Percentiles rank a stretch among this genome's conserved stretches.
Evolutionary conservation across 1,139 yeast species (phyloP).

Genomic region (Zygosaccharomyces sapae): DNA sequence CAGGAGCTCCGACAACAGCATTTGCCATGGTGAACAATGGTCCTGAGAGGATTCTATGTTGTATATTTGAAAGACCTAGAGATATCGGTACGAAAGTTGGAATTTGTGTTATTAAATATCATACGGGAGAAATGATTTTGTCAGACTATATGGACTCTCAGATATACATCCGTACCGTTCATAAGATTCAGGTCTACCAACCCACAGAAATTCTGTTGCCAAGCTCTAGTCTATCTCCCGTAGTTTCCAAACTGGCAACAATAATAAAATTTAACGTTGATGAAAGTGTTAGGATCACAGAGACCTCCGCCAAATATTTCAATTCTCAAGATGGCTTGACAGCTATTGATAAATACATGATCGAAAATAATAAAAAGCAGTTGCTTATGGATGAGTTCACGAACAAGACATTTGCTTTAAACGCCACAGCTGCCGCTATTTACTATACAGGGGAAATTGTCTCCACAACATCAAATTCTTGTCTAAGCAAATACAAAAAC

Average conservation of each 20-base stretch:
- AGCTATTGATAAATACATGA: conserved; percentile 18
- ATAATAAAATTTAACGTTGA: conserved; percentile 39
- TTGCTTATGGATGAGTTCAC: conserved; percentile 23
- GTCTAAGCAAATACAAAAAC: conserved; percentile 23
- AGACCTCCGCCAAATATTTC: conserved; percentile 30
- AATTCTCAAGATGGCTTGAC: conserved; percentile 30
- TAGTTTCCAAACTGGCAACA: conserved; percentile 37
- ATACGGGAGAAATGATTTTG: conserved; percentile 39
- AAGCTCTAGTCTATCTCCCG: conserved; percentile 27
- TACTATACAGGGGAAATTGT: conserved; percentile 22
- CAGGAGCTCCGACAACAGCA: conserved; percentile 4
- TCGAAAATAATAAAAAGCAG: conserved; percentile 25
- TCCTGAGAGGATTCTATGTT: conserved; percentile 31
- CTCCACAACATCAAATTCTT: conserved; percentile 8
- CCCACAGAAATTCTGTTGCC: conserved; percentile 42
- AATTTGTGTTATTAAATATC: conserved; percentile 38
- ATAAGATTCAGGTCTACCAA: conserved; percentile 39
- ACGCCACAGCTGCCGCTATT: conserved; percentile 40
- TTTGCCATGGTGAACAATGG: conserved; percentile 26
- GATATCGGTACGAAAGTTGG: conserved; percentile 38
- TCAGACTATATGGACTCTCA: conserved; percentile 43
- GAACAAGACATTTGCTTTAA: conserved; percentile 34
- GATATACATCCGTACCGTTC: conserved; percentile 44
- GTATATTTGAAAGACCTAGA: conserved; percentile 37
- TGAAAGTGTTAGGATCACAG: conserved; percentile 28